Evolutionary conservation across 306 rosid genomes (phyloP).

Genomic region (Mucuna pruriens): DNA sequence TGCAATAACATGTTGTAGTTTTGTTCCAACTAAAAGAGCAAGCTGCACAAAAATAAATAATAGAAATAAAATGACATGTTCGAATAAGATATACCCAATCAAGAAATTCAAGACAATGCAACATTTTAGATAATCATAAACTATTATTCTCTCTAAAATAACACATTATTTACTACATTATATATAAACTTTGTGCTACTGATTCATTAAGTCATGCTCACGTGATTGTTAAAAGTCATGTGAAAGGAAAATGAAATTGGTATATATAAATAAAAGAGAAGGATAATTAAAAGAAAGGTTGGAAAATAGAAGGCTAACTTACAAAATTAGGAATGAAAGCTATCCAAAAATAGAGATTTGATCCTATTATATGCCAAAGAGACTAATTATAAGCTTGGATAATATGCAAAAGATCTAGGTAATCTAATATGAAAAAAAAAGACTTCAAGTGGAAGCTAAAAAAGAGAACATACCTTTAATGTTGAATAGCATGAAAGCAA

Average conservation of each 20-base stretch:
- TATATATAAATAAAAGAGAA: background rate
- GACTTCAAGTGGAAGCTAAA: background rate
- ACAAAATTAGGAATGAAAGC: constrained; percentile 73
- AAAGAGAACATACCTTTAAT: constrained; percentile 53
- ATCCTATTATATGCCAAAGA: constrained; percentile 51
- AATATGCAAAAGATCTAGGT: background rate
- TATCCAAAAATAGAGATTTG: constrained; percentile 83
- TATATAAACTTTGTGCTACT: background rate
- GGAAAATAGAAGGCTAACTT: constrained; percentile 42
- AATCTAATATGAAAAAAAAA: background rate
- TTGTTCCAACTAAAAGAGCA: constrained; percentile 78
- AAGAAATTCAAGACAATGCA: constrained; percentile 16
- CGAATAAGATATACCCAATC: background rate
- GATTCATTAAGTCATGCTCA: background rate
- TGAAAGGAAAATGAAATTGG: background rate
- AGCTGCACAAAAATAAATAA: constrained; percentile 48
- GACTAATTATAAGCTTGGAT: constrained; percentile 2
- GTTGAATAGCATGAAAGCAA: constrained; percentile 77
- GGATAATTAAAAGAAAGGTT: background rate
- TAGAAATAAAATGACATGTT: constrained; percentile 16
- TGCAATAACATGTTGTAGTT: constrained; percentile 73
- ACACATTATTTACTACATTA: background rate
- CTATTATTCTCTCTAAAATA: background rate
- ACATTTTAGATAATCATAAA: background rate
- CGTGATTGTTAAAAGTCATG: background rate